Conservation (phyloP, 306 rosid species). For the Pterocarpus santalinus region DNA sequence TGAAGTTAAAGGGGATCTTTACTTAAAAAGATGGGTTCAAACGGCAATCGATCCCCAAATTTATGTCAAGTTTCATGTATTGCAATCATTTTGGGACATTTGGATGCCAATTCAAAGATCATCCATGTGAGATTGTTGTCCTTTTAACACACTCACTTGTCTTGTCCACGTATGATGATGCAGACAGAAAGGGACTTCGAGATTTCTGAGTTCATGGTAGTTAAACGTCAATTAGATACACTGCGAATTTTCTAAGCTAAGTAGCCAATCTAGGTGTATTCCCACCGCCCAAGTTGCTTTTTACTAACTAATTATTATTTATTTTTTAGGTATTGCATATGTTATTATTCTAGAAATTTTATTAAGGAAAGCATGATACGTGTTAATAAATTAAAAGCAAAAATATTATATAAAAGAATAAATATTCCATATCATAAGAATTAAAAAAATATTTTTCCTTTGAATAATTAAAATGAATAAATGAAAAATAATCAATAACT, state of each 20-base stretch:
- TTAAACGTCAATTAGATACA: conserved; percentile 16
- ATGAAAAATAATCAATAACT: too few relatives aligned
- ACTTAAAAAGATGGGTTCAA: conserved; percentile 1
- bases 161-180: conserved; percentile 31
- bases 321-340: too few relatives aligned
- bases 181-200: conserved; percentile 46
- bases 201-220: conserved; percentile 10
- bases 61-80: conserved; percentile 3
- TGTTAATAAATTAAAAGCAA: too few relatives aligned
- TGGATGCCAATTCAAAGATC: conserved; percentile 30
- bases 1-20: conserved; percentile 17
- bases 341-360: too few relatives aligned
- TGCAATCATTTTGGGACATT: conserved; percentile 41
- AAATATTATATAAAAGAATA: too few relatives aligned
- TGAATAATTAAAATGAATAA: too few relatives aligned
- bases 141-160: conserved; percentile 20
- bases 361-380: too few relatives aligned
- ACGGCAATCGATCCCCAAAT: not conserved
- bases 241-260: not conserved
- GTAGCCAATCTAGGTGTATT: too few relatives aligned
- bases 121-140: conserved; percentile 47
- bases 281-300: too few relatives aligned
- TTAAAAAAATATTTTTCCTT: too few relatives aligned
- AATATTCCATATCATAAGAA: too few relatives aligned
- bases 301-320: too few relatives aligned